Percentiles rank a stretch among this genome's conserved stretches.
Conservation (phyloP, 345 rosid genomes). For the Citrus reticulata region DNA sequence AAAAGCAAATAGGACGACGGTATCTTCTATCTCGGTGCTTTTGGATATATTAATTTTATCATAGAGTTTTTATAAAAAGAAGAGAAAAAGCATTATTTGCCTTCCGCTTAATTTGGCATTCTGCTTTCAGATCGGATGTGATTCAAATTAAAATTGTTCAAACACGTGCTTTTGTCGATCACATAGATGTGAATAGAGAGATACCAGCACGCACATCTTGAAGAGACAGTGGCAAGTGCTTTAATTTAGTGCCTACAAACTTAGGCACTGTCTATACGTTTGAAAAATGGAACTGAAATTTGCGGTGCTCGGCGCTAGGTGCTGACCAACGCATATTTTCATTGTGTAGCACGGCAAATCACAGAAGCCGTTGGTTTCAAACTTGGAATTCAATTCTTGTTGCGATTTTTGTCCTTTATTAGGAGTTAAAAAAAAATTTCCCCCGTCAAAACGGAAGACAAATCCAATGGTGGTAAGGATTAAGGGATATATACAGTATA, state of each 20-base stretch:
- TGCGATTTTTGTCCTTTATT: neutral
- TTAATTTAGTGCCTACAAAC: neutral
- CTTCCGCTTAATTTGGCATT: neutral
- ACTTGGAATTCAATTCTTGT: neutral
- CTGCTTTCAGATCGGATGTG: neutral
- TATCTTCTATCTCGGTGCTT: neutral
- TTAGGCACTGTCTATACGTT: neutral
- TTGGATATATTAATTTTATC: neutral
- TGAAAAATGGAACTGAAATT: neutral
- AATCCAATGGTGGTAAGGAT: neutral
- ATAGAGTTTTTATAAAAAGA: neutral
- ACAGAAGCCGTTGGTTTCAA: neutral
- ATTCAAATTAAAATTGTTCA: neutral
- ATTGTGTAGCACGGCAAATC: neutral
- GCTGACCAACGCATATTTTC: neutral
- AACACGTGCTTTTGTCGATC: neutral
- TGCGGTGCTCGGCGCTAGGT: neutral
- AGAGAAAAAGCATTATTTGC: neutral
- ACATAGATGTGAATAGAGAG: too few relatives aligned
- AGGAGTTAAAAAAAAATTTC: neutral
- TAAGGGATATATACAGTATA: too few relatives aligned
- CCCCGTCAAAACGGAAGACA: neutral
- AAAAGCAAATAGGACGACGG: neutral
- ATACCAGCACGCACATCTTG: neutral
- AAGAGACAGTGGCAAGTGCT: neutral